These are phyloP conservation scores for Fusarium humuli DNA, from an alignment of 2,329 filamentous ascomycete genomes.

Conservation along the genomic window DNA sequence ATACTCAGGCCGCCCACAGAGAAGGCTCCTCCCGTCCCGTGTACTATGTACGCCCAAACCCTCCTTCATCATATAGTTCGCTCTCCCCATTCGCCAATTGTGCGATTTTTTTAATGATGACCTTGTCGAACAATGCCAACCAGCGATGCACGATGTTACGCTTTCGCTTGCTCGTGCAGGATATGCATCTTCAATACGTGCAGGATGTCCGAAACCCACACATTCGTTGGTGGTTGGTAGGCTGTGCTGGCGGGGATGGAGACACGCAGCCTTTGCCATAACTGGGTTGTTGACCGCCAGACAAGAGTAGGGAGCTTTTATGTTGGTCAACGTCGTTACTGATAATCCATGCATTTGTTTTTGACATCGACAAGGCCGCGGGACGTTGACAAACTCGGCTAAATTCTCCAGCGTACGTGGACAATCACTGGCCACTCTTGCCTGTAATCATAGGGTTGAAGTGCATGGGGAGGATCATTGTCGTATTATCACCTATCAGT, in stretches of 20 bases:
- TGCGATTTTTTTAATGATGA: conserved; percentile 19
- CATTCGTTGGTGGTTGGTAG: conserved; percentile 23
- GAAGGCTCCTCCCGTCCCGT: conserved; percentile 53
- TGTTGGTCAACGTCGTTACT: conserved; percentile 1
- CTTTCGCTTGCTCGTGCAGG: conserved; percentile 34
- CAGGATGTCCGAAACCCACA: conserved; percentile 18
- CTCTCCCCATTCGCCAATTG: conserved; percentile 21
- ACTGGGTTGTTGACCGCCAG: conserved; percentile 31
- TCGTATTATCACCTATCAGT: background rate
- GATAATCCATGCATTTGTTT: conserved; percentile 1
- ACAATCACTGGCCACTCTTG: background rate
- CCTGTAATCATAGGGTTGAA: background rate
- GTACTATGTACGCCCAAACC: conserved; percentile 42
- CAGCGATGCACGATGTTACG: conserved; percentile 40
- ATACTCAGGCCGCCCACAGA: conserved; percentile 39
- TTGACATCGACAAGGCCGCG: background rate
- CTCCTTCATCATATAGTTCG: conserved; percentile 18
- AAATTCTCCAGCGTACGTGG: background rate
- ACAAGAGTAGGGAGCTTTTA: conserved; percentile 5
- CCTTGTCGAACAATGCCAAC: conserved; percentile 28
- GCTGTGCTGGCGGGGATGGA: conserved; percentile 2
- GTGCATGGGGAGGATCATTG: background rate
- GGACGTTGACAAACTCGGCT: background rate
- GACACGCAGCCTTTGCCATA: conserved; percentile 26
- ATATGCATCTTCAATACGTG: conserved; percentile 21